Base-by-base conservation (phyloP, 352 stramenopile species). In the Detonula confervacea region DNA sequence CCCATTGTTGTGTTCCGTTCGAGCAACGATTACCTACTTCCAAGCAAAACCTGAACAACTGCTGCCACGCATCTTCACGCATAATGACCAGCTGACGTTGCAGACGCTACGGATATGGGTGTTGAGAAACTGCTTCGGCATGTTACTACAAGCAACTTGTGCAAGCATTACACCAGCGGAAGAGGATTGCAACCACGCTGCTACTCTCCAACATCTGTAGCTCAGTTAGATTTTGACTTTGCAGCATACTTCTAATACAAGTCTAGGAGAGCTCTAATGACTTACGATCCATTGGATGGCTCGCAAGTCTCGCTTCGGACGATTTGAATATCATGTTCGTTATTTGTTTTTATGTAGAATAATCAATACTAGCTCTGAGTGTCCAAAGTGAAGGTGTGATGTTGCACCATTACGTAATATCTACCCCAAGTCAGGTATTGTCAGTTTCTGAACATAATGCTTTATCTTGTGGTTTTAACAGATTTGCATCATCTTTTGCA, bases 151-250 rank as follows among this genome's bases (percentile, higher is more conserved):
- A 77, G 57, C 0, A 57, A 42, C 3, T 25, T 51, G 33, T 54
- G 35, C 39, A 24, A 67, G 16, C 24, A 14, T 22, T 29, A 30
- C 20, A 22, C 37, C 20, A 52, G 18, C 46, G 59, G 7, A 37
- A 46, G 65, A 56, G 8, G 14, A 35, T 22, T 47, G 1, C 66
- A 77, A 59, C 63, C 24, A 33, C 67, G 75, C 46, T 68, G 39
- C 35, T 83, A 83, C 51, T 83, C 75, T 35, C 75, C 75, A 29
- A 66, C 59, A 29, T 70, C 66, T 11, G 62, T 83, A 35, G 59
- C 59, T 56, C 59, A 56, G 39, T 71, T 78, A 22, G 12, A 83
- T 62, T 83, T 83, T 47, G 62, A 77, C 18, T 83, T 79, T 63
- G 27, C 44, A 52, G 30, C 67, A 12, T 68, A 25, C 37, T 69